Evolutionary conservation across 805 yeast genomes (phyloP).

Genomic region (Sugiyamaella smithiae): DNA sequence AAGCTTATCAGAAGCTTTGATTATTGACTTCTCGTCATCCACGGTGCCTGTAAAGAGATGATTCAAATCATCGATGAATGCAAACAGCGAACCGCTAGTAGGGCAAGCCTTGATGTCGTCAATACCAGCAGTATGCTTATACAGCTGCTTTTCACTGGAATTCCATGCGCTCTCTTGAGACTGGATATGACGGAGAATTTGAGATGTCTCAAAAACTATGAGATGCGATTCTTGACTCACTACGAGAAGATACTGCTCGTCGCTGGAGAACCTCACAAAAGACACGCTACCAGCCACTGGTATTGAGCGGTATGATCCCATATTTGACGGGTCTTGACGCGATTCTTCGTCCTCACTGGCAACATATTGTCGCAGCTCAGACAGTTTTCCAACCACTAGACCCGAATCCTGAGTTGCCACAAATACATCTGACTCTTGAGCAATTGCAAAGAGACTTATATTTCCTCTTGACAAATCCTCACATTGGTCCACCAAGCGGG

Average conservation of each 20-base stretch:
- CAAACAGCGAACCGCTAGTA: background rate
- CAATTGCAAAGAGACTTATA: slow-evolving; percentile 26
- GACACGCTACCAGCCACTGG: background rate
- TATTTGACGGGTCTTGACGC: background rate
- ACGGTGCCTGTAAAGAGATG: background rate
- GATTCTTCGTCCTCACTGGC: slow-evolving; percentile 1
- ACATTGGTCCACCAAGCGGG: slow-evolving; percentile 13
- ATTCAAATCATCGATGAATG: background rate
- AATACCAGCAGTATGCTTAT: background rate
- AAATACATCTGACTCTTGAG: slow-evolving; percentile 25
- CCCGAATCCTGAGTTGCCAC: slow-evolving; percentile 26
- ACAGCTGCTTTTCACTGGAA: background rate
- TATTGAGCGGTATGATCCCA: background rate
- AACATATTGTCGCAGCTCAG: slow-evolving; percentile 20
- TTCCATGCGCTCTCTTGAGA: background rate
- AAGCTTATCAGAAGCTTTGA: background rate
- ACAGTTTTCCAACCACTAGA: slow-evolving; percentile 20
- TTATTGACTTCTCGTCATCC: background rate
- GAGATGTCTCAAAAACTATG: background rate
- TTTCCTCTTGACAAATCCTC: slow-evolving; percentile 22
- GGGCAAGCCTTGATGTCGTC: background rate
- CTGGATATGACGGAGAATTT: background rate
- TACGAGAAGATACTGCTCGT: slow-evolving; percentile 24
- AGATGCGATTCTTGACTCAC: background rate
- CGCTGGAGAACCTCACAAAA: slow-evolving; percentile 22